phyloP scores from a whole-genome alignment of 768 basidiomycete genomes.

The Boletus rubescentipes region DNA sequence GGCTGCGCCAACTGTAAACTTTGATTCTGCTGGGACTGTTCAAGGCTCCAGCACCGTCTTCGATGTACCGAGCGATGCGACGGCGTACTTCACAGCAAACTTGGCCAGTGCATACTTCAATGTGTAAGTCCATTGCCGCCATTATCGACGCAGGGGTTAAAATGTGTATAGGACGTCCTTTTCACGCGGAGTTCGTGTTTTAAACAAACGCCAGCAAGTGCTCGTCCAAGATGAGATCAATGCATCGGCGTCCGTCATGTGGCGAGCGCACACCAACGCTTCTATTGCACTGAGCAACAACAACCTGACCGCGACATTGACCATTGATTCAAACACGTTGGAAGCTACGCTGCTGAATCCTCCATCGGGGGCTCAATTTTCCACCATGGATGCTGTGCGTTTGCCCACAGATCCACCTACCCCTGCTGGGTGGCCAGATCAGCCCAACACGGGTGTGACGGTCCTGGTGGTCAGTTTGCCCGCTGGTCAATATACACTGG shows the following conservation, averaged over 20 bases:
- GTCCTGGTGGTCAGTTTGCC: conserved; percentile 72
- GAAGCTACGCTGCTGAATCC: conserved; percentile 65
- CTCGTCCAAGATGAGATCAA: conserved; percentile 91
- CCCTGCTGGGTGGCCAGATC: conserved; percentile 60
- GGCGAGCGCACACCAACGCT: conserved; percentile 98
- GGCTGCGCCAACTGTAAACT: conserved; percentile 56
- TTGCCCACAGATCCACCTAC: conserved; percentile 60
- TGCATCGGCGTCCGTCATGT: conserved; percentile 58
- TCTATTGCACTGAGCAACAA: conserved; percentile 54
- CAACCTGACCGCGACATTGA: conserved; percentile 72
- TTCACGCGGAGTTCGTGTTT: conserved; percentile 78
- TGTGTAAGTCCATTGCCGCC: conserved; percentile 48
- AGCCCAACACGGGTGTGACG: conserved; percentile 72
- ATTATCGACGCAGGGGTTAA: conserved; percentile 9
- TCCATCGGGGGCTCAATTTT: conserved; percentile 64
- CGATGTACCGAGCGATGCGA: conserved; percentile 59
- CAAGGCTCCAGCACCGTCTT: conserved; percentile 89
- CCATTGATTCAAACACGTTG: conserved; percentile 67
- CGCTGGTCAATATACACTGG: conserved; percentile 69
- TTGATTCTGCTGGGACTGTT: conserved; percentile 52
- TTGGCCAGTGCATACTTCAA: conserved; percentile 73
- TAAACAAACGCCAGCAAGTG: conserved; percentile 86
- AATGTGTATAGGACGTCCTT: conserved; percentile 54
- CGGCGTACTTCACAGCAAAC: conserved; percentile 80
- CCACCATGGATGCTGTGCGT: conserved; percentile 52